Conservation (phyloP, 768 basidiomycete species). For the Amanita rimosa region DNA sequence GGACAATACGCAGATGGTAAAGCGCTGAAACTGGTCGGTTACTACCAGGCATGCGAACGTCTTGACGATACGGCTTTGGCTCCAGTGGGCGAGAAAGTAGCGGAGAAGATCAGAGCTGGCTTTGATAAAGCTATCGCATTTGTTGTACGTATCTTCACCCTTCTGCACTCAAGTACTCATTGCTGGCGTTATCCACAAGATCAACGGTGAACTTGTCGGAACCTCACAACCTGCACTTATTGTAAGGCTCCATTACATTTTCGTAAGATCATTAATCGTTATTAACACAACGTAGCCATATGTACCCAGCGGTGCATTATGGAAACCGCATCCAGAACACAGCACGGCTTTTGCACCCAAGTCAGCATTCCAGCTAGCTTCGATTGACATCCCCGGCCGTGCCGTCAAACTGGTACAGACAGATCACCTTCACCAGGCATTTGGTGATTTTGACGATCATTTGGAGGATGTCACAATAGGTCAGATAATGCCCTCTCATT, state of each 20-base stretch:
- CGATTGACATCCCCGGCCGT: constrained; percentile 30
- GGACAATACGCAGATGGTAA: constrained; percentile 44
- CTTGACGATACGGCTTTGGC: constrained; percentile 49
- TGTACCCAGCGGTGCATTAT: constrained; percentile 26
- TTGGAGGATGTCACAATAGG: constrained; percentile 60
- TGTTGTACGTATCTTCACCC: constrained; percentile 36
- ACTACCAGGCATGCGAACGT: constrained; percentile 65
- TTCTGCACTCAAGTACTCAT: no score
- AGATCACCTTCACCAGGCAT: constrained; percentile 37
- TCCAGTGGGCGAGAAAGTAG: constrained; percentile 56
- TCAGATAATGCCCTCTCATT: constrained; percentile 16
- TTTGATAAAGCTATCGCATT: constrained; percentile 58
- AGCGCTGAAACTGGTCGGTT: constrained; percentile 49
- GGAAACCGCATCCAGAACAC: constrained; percentile 33
- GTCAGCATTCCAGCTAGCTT: constrained; percentile 35
- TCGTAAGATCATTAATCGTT: background rate
- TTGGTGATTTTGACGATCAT: constrained; percentile 80
- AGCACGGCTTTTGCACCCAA: constrained; percentile 31
- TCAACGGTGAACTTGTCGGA: constrained; percentile 2
- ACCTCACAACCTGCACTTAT: constrained; percentile 3
- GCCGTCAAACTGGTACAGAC: constrained; percentile 41
- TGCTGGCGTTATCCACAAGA: background rate
- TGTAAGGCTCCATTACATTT: constrained; percentile 3
- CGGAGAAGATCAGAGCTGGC: constrained; percentile 36
- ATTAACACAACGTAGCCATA: constrained; percentile 33